A percentile compares a stretch with the other conserved stretches of the same genome.
Conservation (phyloP, 805 yeast genomes). For the Starmerella khaoyaiensis region DNA sequence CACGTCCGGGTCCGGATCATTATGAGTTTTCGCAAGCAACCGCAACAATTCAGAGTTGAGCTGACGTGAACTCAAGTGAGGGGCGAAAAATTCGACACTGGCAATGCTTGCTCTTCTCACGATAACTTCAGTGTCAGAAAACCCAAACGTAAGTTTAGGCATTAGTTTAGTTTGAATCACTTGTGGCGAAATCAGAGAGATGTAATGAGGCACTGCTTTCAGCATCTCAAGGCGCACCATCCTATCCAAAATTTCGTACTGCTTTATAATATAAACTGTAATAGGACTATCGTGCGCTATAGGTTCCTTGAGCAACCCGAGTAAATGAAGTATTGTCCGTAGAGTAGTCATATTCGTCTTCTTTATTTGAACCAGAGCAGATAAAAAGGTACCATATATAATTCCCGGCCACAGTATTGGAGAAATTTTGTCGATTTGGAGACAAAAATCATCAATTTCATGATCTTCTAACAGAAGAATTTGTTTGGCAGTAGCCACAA, state of each 20-base stretch:
- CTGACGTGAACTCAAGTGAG: conserved; percentile 61
- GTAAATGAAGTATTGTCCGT: conserved; percentile 3
- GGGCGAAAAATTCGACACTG: conserved; percentile 44
- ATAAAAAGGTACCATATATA: conserved; percentile 31
- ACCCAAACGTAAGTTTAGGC: conserved; percentile 60
- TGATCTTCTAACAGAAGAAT: conserved; percentile 28
- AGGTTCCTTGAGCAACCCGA: neutral
- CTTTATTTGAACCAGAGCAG: conserved; percentile 40
- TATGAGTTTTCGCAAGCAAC: conserved; percentile 67
- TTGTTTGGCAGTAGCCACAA: conserved; percentile 43
- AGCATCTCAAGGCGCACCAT: conserved; percentile 62
- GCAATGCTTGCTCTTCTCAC: conserved; percentile 71
- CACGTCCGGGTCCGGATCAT: conserved; percentile 61
- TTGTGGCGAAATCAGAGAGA: conserved; percentile 32
- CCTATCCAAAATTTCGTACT: conserved; percentile 60
- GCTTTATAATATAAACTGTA: conserved; percentile 50
- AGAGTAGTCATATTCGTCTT: conserved; percentile 24
- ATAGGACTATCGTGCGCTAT: conserved; percentile 26
- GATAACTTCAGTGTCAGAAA: conserved; percentile 70
- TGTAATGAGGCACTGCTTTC: conserved; percentile 44
- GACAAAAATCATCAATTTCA: conserved; percentile 13
- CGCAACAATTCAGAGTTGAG: conserved; percentile 75
- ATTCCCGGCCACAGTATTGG: conserved; percentile 4
- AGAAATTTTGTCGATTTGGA: neutral
- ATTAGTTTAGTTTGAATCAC: conserved; percentile 62